Evolutionary conservation across 805 yeast species (phyloP).

Genomic region (Suhomyces sp.): DNA sequence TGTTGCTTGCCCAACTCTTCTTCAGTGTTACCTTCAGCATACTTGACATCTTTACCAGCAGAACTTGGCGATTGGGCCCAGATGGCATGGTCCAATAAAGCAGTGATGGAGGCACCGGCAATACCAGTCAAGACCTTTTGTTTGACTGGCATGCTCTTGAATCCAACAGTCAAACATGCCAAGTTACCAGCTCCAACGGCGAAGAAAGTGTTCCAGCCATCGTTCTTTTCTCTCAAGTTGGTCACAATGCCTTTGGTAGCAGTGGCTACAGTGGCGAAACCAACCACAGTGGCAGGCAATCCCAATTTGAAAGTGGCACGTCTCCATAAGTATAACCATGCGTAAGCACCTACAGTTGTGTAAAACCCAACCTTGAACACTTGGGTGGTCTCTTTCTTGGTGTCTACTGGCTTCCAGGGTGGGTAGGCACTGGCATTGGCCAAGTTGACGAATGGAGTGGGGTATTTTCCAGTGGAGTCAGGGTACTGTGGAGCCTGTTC

Average conservation of each 20-base stretch:
- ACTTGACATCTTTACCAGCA: constrained; percentile 36
- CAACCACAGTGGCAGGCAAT: constrained; percentile 37
- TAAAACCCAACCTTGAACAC: constrained; percentile 46
- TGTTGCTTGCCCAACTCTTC: constrained; percentile 41
- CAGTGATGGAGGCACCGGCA: constrained; percentile 37
- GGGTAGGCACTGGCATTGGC: constrained; percentile 42
- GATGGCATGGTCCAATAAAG: constrained; percentile 35
- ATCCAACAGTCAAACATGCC: constrained; percentile 43
- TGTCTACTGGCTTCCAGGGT: constrained; percentile 53
- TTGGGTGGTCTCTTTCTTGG: constrained; percentile 47
- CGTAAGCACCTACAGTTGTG: constrained; percentile 49
- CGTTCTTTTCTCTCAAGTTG: constrained; percentile 61
- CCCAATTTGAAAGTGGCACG: constrained; percentile 41
- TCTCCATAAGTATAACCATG: constrained; percentile 43
- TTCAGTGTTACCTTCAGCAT: constrained; percentile 38
- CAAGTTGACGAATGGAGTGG: constrained; percentile 40
- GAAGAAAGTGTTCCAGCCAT: constrained; percentile 64
- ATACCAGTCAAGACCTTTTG: constrained; percentile 41
- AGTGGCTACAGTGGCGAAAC: constrained; percentile 50
- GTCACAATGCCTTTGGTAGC: constrained; percentile 48
- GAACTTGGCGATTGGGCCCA: constrained; percentile 42
- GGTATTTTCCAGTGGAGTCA: constrained; percentile 40
- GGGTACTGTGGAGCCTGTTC: constrained; percentile 17
- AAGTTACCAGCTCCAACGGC: constrained; percentile 53
- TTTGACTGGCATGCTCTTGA: constrained; percentile 39